These are phyloP conservation scores for Emmonsiellopsis sp. DNA, from an alignment of 2,329 filamentous ascomycete species.

Conservation along the genomic window DNA sequence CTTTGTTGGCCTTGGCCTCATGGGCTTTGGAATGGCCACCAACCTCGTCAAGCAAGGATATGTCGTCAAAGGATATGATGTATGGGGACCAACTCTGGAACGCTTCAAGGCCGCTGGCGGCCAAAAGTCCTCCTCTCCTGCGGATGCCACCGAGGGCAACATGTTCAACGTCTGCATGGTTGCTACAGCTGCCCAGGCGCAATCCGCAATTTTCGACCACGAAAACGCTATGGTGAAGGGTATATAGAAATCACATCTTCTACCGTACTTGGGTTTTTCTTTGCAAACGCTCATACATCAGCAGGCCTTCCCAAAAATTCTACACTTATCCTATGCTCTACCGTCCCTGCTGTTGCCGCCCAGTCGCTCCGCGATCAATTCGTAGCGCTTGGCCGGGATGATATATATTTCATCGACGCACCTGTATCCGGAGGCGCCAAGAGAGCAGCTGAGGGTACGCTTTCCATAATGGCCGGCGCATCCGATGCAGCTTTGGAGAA, in stretches of 20 bases:
- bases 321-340: constrained; percentile 60
- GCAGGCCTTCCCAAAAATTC: constrained; percentile 47
- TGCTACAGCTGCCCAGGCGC: constrained; percentile 60
- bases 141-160: constrained; percentile 52
- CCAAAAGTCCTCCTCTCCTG: constrained; percentile 48
- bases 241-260: constrained; percentile 3
- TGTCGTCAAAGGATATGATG: constrained; percentile 61
- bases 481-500: constrained; percentile 48
- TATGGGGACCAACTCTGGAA: constrained; percentile 58
- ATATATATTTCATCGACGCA: constrained; percentile 60
- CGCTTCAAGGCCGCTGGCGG: constrained; percentile 57
- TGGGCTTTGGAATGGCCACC: constrained; percentile 76
- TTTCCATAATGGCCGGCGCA: constrained; percentile 67
- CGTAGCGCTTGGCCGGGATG: constrained; percentile 45
- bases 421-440: constrained; percentile 64
- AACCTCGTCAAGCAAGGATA: constrained; percentile 61
- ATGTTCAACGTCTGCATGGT: constrained; percentile 65
- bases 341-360: constrained; percentile 59
- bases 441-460: constrained; percentile 60
- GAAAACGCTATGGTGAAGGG: constrained; percentile 40
- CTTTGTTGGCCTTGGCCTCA: constrained; percentile 69
- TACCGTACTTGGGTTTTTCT: no score
- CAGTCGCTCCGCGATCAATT: constrained; percentile 52
- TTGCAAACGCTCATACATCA: constrained; percentile 9
- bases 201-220: constrained; percentile 55